These are phyloP conservation scores for Gynochthodes officinalis DNA, from an alignment of 257 asterid genomes.

Conservation along the genomic window DNA sequence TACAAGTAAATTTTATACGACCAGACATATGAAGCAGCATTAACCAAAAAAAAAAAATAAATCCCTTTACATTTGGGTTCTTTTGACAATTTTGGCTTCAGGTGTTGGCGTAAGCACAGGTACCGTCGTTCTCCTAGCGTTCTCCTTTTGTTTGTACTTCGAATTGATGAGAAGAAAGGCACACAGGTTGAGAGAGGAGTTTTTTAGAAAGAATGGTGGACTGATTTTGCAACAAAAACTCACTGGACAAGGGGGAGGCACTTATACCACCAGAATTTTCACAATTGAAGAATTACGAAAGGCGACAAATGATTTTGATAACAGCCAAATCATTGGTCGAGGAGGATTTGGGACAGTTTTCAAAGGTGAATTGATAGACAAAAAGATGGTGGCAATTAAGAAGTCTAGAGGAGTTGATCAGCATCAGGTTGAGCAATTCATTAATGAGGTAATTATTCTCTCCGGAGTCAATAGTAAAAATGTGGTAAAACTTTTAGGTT, in stretches of 20 bases:
- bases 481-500: constrained; percentile 36
- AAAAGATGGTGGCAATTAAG: constrained; percentile 2
- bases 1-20: too few relatives aligned
- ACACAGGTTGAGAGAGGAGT: neutral
- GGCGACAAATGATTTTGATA: constrained; percentile 11
- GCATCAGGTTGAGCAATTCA: constrained; percentile 30
- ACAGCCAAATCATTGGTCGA: constrained; percentile 11
- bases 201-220: constrained; percentile 4
- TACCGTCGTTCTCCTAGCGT: neutral
- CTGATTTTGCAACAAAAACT: neutral
- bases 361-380: constrained; percentile 10
- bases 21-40: too few relatives aligned
- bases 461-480: constrained; percentile 28
- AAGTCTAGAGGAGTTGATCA: constrained; percentile 10
- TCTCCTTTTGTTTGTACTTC: neutral
- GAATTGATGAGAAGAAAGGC: neutral
- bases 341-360: constrained; percentile 17
- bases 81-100: neutral
- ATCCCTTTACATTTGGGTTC: too few relatives aligned
- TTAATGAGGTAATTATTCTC: constrained; percentile 32
- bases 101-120: neutral
- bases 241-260: neutral
- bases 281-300: neutral
- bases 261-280: neutral
- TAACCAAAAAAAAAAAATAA: too few relatives aligned